Conservation (phyloP, 2,329 filamentous ascomycete species). For the Fusarium austroafricanum region DNA sequence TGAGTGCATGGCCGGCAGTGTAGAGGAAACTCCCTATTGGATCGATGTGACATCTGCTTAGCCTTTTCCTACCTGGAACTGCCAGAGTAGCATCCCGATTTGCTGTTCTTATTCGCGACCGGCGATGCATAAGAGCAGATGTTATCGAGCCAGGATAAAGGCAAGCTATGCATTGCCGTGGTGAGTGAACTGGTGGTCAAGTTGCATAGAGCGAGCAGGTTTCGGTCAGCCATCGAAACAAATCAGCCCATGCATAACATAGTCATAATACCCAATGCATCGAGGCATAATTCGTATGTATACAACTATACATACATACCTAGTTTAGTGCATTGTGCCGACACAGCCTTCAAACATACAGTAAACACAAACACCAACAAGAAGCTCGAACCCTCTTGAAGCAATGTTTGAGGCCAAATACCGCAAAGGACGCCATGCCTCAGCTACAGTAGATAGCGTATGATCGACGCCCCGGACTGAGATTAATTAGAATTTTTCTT, state of each 20-base stretch:
- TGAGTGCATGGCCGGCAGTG: slow-evolving; percentile 37
- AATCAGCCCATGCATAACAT: slow-evolving; percentile 47
- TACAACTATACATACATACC: no score
- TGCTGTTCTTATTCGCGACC: slow-evolving; percentile 26
- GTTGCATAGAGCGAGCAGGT: slow-evolving; percentile 37
- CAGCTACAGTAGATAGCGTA: slow-evolving; percentile 45
- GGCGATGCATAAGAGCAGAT: slow-evolving; percentile 28
- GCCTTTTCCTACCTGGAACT: slow-evolving; percentile 38
- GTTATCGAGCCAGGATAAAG: slow-evolving; percentile 36
- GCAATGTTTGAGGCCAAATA: slow-evolving; percentile 22
- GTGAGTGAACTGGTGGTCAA: slow-evolving; percentile 31
- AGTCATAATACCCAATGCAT: no score
- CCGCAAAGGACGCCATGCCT: slow-evolving; percentile 33
- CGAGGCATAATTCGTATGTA: no score
- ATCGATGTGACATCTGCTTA: slow-evolving; percentile 19
- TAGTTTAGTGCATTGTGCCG: slow-evolving; percentile 8
- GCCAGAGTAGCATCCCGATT: slow-evolving; percentile 33
- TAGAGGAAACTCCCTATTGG: slow-evolving; percentile 42
- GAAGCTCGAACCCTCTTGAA: slow-evolving; percentile 18
- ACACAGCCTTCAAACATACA: not conserved
- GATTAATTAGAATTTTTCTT: slow-evolving; percentile 24
- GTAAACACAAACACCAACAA: not conserved
- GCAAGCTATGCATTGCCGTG: slow-evolving; percentile 28
- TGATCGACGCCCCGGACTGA: slow-evolving; percentile 46
- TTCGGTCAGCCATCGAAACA: slow-evolving; percentile 31